These are phyloP conservation scores for Babesia sp. DNA, from an alignment of 169 alveolate genomes.

Conservation along the genomic window DNA sequence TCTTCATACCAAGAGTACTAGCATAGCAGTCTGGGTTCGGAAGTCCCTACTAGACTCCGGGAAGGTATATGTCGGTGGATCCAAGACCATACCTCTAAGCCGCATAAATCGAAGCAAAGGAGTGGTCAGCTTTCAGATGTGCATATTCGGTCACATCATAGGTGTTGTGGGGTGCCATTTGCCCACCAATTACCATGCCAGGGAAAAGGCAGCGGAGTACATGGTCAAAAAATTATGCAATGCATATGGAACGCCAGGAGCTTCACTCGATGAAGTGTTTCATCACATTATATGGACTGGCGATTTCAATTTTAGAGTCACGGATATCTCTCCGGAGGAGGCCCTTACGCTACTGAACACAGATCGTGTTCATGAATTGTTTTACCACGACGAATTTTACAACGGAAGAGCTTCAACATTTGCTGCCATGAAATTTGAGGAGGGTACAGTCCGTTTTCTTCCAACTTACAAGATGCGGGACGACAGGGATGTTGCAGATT, in stretches of 20 bases:
- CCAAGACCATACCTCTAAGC: conserved; percentile 67
- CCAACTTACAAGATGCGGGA: conserved; percentile 84
- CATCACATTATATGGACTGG: conserved; percentile 88
- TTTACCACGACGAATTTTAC: conserved; percentile 42
- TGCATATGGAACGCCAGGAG: conserved; percentile 68
- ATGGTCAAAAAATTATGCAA: conserved; percentile 68
- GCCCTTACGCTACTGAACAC: conserved; percentile 30
- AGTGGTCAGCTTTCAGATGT: conserved; percentile 74
- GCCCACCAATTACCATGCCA: conserved; percentile 76
- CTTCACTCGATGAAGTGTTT: conserved; percentile 76
- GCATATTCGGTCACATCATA: conserved; percentile 67
- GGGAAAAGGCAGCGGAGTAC: conserved; percentile 72
- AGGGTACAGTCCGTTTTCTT: conserved; percentile 72
- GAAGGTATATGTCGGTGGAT: conserved; percentile 57
- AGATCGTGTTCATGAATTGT: conserved; percentile 19
- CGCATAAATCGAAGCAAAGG: conserved; percentile 83
- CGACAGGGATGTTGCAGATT: conserved; percentile 74
- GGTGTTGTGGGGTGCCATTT: conserved; percentile 84
- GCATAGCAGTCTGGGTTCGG: conserved; percentile 74
- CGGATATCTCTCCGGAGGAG: conserved; percentile 35
- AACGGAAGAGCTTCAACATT: conserved; percentile 22
- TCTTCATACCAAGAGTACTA: conserved; percentile 78
- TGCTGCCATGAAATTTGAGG: conserved; percentile 68
- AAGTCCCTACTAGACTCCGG: conserved; percentile 62
- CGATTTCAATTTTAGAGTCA: conserved; percentile 79